Base-by-base conservation (phyloP, 1,284 basidiomycete species). In the Moesziomyces globuligerus region DNA sequence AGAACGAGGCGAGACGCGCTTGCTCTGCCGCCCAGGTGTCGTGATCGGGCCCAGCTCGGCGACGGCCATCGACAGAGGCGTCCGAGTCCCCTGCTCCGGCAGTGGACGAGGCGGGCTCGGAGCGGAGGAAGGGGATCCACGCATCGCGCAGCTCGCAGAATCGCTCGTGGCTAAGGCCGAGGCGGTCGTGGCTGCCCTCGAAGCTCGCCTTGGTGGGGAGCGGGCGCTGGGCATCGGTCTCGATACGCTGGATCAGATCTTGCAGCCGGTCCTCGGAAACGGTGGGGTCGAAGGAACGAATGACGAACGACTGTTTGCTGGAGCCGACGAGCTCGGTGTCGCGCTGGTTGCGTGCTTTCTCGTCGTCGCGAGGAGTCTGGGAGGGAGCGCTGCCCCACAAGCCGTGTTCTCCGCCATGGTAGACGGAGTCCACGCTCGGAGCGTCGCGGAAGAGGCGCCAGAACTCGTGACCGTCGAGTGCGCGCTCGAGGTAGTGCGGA, bases 1-100 rank as follows among this genome's bases (percentile, higher is more conserved):
- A 48, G 42, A 74, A 78, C 25, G 71, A 74, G 15, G 45, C 46
- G 38, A 69, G 51, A 43, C 66, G 57, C 7, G 59, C 57, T 26
- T 71, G 68, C 20, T 65, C 61, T 3, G 68, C 68, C 36, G 57
- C 57, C 68, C 72, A 76, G 11, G 67, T 75, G 29, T 76, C 75
- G 42, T 76, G 73, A 29, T 76, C 75, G 0, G 73, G 53, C 3
- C 74, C 73, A 1, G 48, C 39, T 28, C 67, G 55, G 13, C 38
- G 24, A n/a, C 53, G 44, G 34, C 36, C 46, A 15, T 42, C n/a
- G 25, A 43, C 38, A n/a, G 48, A 52, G 1, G 48, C 47, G 45
- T 57, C 62, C 17, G 48, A 52, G 0, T 51, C 47, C 38, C 53
- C 58, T 9, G 50, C 34, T 9, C 54, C 48, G 10, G 32, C 18